Percentiles rank a stretch among this genome's conserved stretches.
phyloP scores from a whole-genome alignment of 371 early-diverging fungal genomes.

The Circinella minor region DNA sequence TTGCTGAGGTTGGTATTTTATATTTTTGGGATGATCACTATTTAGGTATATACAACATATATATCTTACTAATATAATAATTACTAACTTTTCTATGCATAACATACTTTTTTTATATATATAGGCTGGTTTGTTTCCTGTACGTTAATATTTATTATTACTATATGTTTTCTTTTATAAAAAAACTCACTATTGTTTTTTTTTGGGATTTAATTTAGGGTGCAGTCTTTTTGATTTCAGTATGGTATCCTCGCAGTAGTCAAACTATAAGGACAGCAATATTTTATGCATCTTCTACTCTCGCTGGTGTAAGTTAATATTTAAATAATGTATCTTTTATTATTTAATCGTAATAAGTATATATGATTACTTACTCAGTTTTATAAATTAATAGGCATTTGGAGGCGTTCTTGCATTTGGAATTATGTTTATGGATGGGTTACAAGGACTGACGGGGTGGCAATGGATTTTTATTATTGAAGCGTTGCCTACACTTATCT shows the following conservation, averaged over 20 bases:
- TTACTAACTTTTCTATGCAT: background rate
- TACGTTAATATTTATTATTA: background rate
- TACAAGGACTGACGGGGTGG: conserved; percentile 50
- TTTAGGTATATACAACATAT: no score
- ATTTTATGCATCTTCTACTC: conserved; percentile 66
- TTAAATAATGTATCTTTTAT: no score
- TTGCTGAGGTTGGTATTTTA: conserved; percentile 31
- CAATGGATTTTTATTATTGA: conserved; percentile 79
- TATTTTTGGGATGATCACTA: background rate
- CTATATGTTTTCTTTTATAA: background rate
- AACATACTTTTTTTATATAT: conserved; percentile 13
- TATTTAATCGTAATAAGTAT: no score
- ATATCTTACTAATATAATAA: background rate
- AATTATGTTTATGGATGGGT: conserved; percentile 63
- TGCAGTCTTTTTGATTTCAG: conserved; percentile 50
- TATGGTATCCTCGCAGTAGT: conserved; percentile 63
- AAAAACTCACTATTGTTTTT: background rate
- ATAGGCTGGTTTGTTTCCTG: conserved; percentile 62
- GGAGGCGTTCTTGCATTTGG: conserved; percentile 61
- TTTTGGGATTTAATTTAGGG: conserved; percentile 11
- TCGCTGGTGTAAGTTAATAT: conserved; percentile 64
- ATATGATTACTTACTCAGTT: no score
- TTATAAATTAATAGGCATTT: conserved; percentile 35
- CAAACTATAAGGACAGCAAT: conserved; percentile 71
- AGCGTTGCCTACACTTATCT: conserved; percentile 67